Conservation (phyloP, 495 filamentous ascomycete species). For the Penicillium salamii region DNA sequence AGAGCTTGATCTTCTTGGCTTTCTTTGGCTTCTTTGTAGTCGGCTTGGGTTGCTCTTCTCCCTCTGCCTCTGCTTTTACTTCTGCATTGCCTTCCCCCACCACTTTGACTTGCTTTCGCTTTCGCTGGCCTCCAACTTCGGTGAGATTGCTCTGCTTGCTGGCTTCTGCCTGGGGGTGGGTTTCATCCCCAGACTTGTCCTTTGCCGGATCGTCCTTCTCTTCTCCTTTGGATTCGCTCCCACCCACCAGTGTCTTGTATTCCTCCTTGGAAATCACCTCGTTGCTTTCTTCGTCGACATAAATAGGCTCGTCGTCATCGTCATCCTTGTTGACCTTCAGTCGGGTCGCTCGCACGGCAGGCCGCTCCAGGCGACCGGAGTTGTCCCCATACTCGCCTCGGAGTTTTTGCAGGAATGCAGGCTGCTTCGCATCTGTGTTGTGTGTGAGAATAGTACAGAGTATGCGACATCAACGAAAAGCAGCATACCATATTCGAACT, state of each 20-base stretch:
- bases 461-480: neutral
- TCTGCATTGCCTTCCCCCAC: conserved; percentile 33
- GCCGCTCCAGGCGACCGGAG: conserved; percentile 39
- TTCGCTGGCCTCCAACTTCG: conserved; percentile 42
- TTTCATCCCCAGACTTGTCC: conserved; percentile 8
- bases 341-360: conserved; percentile 40
- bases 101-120: conserved; percentile 45
- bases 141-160: conserved; percentile 38
- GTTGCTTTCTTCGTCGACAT: conserved; percentile 48
- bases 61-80: conserved; percentile 17
- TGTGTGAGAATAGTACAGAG: neutral
- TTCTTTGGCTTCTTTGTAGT: conserved; percentile 38
- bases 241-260: conserved; percentile 39
- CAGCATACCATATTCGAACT: conserved; percentile 46
- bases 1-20: conserved; percentile 48
- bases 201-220: conserved; percentile 7
- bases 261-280: conserved; percentile 49
- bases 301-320: conserved; percentile 48
- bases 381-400: conserved; percentile 38
- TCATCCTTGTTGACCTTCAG: conserved; percentile 31
- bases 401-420: conserved; percentile 48
- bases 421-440: conserved; percentile 40
- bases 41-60: conserved; percentile 25
- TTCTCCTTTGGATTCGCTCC: conserved; percentile 18
- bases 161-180: conserved; percentile 18